Percentiles rank a stretch among this genome's conserved stretches.
Evolutionary conservation across 192 early-diverging fungal genomes (phyloP).

Genomic region (Podochytrium sp.): DNA sequence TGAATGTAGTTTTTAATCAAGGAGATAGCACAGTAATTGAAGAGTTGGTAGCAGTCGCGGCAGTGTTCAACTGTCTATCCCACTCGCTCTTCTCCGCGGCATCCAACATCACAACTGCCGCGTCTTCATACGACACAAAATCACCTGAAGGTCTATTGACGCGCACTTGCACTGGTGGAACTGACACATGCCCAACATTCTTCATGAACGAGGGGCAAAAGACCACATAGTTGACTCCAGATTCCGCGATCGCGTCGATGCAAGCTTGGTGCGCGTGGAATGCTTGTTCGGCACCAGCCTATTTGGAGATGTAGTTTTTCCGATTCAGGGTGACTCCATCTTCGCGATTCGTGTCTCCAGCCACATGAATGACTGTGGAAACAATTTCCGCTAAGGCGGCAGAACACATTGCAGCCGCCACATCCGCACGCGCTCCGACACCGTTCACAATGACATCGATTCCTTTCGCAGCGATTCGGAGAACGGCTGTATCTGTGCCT

Average conservation of each 20-base stretch:
- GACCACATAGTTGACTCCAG: conserved; percentile 24
- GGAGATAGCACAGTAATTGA: no score
- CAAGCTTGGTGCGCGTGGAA: neutral
- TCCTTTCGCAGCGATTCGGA: neutral
- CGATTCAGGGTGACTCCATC: conserved; percentile 18
- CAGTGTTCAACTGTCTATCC: conserved; percentile 23
- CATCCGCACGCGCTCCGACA: neutral
- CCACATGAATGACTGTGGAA: conserved; percentile 18
- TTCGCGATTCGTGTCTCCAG: conserved; percentile 12
- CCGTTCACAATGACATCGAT: conserved; percentile 6
- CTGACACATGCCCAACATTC: neutral
- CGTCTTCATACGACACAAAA: conserved; percentile 22
- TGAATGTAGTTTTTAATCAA: no score
- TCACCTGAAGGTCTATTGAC: conserved; percentile 3
- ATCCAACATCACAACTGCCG: conserved; percentile 16
- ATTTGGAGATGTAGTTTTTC: neutral
- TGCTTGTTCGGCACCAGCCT: conserved; percentile 3
- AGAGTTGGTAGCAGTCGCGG: conserved; percentile 1
- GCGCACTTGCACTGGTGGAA: neutral
- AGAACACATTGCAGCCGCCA: neutral
- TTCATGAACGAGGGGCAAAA: conserved; percentile 22
- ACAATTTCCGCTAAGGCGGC: no score
- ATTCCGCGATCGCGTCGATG: conserved; percentile 11
- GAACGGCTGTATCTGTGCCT: neutral
- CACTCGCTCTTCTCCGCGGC: conserved; percentile 13